phyloP scores from a whole-genome alignment of 1,284 basidiomycete genomes.

The Apiotrichum montevideense region DNA sequence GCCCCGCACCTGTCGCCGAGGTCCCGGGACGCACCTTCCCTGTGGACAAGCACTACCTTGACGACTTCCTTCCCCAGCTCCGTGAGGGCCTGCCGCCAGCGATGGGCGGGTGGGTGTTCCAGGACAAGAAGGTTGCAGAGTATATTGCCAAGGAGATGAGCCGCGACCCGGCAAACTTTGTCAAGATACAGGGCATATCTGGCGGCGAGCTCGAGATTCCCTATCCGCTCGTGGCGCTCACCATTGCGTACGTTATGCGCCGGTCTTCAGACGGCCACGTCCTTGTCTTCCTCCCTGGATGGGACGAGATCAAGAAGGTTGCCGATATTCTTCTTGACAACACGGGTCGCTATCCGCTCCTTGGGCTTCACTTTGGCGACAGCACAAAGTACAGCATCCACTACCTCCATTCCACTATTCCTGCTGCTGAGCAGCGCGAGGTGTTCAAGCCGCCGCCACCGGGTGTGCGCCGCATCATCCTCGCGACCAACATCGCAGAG shows the following conservation, averaged over 20 bases:
- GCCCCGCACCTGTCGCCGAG: slow-evolving; percentile 68
- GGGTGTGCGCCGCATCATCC: slow-evolving; percentile 78
- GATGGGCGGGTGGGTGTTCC: slow-evolving; percentile 62
- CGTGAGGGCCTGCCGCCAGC: slow-evolving; percentile 39
- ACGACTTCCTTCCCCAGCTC: slow-evolving; percentile 64
- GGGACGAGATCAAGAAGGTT: slow-evolving; percentile 79
- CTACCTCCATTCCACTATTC: slow-evolving; percentile 83
- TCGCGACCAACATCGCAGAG: slow-evolving; percentile 95
- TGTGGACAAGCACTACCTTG: slow-evolving; percentile 73
- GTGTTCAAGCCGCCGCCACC: slow-evolving; percentile 75
- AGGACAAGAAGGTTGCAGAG: slow-evolving; percentile 62
- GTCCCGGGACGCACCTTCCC: slow-evolving; percentile 91
- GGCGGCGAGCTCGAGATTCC: slow-evolving; percentile 76
- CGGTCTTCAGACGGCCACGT: slow-evolving; percentile 79
- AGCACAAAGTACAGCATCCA: slow-evolving; percentile 66
- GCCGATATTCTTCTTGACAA: slow-evolving; percentile 59
- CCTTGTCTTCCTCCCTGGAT: slow-evolving; percentile 62
- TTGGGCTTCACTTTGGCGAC: slow-evolving; percentile 61
- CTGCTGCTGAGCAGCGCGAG: slow-evolving; percentile 80
- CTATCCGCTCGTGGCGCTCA: slow-evolving; percentile 72
- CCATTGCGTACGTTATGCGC: slow-evolving; percentile 70
- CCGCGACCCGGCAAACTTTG: slow-evolving; percentile 27
- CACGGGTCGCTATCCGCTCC: slow-evolving; percentile 50
- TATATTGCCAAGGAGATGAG: slow-evolving; percentile 73
- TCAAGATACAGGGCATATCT: slow-evolving; percentile 27